Evolutionary conservation across 2,329 filamentous ascomycete genomes (phyloP).

Genomic region (Fusarium nematophilum): DNA sequence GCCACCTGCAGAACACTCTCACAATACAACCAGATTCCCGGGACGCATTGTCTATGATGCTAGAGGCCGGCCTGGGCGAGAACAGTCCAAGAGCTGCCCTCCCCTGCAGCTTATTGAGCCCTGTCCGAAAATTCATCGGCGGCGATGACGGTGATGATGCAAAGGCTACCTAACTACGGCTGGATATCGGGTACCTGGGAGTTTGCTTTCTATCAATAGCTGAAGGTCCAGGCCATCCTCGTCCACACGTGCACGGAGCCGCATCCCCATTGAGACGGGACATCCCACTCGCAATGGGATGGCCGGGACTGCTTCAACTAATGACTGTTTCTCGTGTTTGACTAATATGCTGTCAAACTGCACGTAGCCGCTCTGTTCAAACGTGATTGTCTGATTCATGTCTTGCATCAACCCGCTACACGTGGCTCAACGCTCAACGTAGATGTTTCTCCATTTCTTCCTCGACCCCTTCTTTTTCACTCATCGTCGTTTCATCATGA

Average conservation of each 20-base stretch:
- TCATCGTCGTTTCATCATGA: slow-evolving; percentile 23
- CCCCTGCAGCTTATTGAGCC: background rate
- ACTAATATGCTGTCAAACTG: too few species aligned
- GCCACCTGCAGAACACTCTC: background rate
- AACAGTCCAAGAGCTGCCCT: background rate
- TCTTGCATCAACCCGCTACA: slow-evolving; percentile 5
- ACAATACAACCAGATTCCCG: slow-evolving; percentile 4
- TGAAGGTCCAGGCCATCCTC: too few species aligned
- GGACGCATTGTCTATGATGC: background rate
- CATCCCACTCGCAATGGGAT: too few species aligned
- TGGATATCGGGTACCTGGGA: too few species aligned
- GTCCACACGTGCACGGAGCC: too few species aligned
- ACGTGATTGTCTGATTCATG: slow-evolving; percentile 23
- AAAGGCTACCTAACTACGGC: too few species aligned
- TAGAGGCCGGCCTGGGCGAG: background rate
- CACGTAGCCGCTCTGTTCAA: too few species aligned
- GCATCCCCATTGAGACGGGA: too few species aligned
- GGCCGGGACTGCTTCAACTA: too few species aligned
- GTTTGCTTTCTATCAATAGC: too few species aligned
- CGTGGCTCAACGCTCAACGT: slow-evolving; percentile 32
- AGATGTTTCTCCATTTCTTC: slow-evolving; percentile 19
- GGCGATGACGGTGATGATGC: too few species aligned
- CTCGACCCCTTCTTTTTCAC: slow-evolving; percentile 5
- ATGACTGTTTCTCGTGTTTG: too few species aligned
- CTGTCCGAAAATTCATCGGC: background rate